Evolutionary conservation across 2,329 filamentous ascomycete species (phyloP).

Genomic region (Penicillium decumbens): DNA sequence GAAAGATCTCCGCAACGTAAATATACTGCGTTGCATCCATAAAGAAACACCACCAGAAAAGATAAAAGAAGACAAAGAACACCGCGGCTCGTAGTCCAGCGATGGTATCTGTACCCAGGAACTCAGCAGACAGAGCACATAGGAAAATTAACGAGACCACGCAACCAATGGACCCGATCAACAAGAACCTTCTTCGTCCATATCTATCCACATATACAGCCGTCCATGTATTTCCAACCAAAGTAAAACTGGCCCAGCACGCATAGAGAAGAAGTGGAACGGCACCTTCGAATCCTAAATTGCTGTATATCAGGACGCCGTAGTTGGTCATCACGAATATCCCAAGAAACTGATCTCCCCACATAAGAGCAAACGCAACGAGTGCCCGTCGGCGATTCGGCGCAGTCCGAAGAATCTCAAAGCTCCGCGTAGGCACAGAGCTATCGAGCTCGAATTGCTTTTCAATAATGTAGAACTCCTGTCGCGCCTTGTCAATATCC

Average conservation of each 20-base stretch:
- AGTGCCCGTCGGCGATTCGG: slow-evolving; percentile 41
- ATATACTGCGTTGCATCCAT: slow-evolving; percentile 45
- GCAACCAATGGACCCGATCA: slow-evolving; percentile 35
- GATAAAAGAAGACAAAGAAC: slow-evolving; percentile 42
- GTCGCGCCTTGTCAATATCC: slow-evolving; percentile 31
- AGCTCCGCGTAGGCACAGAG: slow-evolving; percentile 31
- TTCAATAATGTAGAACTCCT: slow-evolving; percentile 44
- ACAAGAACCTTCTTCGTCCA: slow-evolving; percentile 36
- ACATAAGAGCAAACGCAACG: slow-evolving; percentile 42
- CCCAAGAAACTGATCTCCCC: slow-evolving; percentile 36
- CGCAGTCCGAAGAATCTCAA: slow-evolving; percentile 42
- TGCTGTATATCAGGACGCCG: slow-evolving; percentile 41
- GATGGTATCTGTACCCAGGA: slow-evolving; percentile 32
- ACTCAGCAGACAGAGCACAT: slow-evolving; percentile 34
- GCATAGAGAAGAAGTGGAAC: slow-evolving; percentile 39
- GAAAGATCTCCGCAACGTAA: slow-evolving; percentile 42
- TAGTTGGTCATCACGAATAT: slow-evolving; percentile 38
- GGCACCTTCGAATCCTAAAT: slow-evolving; percentile 35
- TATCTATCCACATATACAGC: slow-evolving; percentile 39
- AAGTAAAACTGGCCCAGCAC: slow-evolving; percentile 37
- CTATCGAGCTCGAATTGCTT: slow-evolving; percentile 43
- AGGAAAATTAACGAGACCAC: slow-evolving; percentile 32
- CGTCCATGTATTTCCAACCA: slow-evolving; percentile 41
- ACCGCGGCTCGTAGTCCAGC: slow-evolving; percentile 36
- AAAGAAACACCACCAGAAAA: slow-evolving; percentile 40